Conservation (phyloP, 164 flowering plant genomes). For the Liquidambar formosana region DNA sequence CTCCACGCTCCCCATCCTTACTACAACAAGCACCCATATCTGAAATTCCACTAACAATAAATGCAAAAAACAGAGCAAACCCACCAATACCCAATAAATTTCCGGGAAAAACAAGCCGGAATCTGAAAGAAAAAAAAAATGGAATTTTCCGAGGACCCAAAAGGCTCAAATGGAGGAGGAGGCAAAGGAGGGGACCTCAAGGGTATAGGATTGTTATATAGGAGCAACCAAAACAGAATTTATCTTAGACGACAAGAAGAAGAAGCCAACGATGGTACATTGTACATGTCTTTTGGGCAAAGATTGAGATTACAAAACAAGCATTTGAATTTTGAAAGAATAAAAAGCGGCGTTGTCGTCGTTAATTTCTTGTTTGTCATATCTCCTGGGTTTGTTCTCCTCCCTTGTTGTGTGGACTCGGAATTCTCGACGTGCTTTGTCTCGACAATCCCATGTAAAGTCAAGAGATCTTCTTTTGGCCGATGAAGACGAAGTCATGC, state of each 20-base stretch:
- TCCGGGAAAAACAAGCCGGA: slow-evolving; percentile 3
- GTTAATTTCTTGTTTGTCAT: no score
- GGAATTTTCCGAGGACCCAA: not conserved
- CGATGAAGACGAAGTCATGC: no score
- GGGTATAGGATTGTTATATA: slow-evolving; percentile 1
- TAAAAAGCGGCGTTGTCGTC: no score
- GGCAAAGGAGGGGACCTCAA: slow-evolving; percentile 5
- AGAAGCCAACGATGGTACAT: not conserved
- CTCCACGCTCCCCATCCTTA: slow-evolving; percentile 13
- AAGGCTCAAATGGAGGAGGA: slow-evolving; percentile 2
- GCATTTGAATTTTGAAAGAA: no score
- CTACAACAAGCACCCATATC: slow-evolving; percentile 72
- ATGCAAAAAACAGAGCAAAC: not conserved
- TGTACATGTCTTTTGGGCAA: no score
- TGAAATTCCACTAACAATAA: not conserved
- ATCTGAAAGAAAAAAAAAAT: not conserved
- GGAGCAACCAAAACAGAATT: not conserved
- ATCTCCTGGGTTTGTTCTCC: no score
- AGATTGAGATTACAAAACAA: no score
- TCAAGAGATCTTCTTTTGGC: no score
- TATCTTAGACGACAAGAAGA: not conserved
- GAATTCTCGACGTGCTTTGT: no score
- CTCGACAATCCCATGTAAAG: no score
- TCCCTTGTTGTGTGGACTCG: no score
- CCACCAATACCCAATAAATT: slow-evolving; percentile 5